Base-by-base conservation (phyloP, 1,284 basidiomycete species). In the Puccinia horiana region DNA sequence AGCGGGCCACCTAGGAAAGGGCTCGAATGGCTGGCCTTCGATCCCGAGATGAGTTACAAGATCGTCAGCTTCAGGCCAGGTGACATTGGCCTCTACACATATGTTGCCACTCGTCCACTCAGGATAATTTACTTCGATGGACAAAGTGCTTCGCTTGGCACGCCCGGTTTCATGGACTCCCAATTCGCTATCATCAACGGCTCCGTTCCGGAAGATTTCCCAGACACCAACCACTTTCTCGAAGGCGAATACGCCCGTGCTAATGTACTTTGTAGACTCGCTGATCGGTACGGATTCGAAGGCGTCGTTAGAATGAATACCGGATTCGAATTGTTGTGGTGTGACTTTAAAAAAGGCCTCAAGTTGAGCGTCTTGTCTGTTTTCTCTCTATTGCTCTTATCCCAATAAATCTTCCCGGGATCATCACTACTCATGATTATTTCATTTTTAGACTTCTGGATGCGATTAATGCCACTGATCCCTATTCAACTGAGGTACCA, bases 61-160 rank as follows among this genome's bases (percentile, higher is more conserved):
- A 52, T 78, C 37, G 56, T 40, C 37, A 52, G 14, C 35, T 5
- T 29, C 12, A 6, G 32, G 47, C 16, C 16, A 9, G 42, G 44
- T 2, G n/a, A 26, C n/a, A 23, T 26, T n/a, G 2, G 26, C 23
- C 86, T 88, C 58, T 84, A 88, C 44, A 88, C 88, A 0, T 84
- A 89, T 9, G 85, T 86, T 23, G 83, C 88, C 8, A 87, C 85
- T 11, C 86, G 88, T 2, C 85, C 88, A 0, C 85, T 90, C 14
- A 87, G 87, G 40, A 83, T 90, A 1, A 75, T 89, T 32, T 89
- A 90, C 75, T 89, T 89, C 47, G 89, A 89, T 67, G 89, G 89
- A 0, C 88, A 85, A 37, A 88, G 87, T 69, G 87, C 88, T 1
- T 87, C 86, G 0, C 88, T 88, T 78, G 82, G 88, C 81, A 63